Evolutionary conservation across 148 eudicot species (phyloP), one percentile per base, ranked within the genome.

Genomic region (Vaccinium macrocarpon): DNA sequence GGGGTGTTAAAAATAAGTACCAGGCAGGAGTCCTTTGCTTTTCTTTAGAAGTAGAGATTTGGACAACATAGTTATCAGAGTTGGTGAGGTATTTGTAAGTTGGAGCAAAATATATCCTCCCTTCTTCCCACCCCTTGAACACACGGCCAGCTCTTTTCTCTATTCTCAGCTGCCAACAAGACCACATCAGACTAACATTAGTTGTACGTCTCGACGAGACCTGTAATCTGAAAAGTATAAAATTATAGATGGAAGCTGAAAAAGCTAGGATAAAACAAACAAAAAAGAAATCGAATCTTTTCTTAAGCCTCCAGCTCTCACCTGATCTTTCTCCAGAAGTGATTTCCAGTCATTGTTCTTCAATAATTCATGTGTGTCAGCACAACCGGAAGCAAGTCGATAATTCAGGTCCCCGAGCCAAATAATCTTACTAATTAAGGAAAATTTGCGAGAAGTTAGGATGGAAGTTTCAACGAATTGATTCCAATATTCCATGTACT

Each of bases 401-500:
- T 93, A 93, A 78, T 93, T 93, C 73, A 93, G 76, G 84, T 93
- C 96, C 16, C 96, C 96, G 4, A 93, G 92, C 96, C 96, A 93
- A 82, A 93, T 90, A 66, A 93, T 76, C 84, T 90, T 90, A 73
- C 95, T 93, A 55, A 6, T 62, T 2, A 10, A 70, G 32, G 11
- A 32, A 18, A 74, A 84, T 12, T 18, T 29, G 14, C 25, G 4
- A 57, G 8, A 19, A n/a, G 27, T 56, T 27, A 35, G 32, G n/a
- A 78, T 64, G 32, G 12, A 53, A 53, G 14, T 53, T 53, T 53
- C 57, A 10, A 53, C 6, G 6, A 42, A 42, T 35, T 35, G 38
- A 35, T 35, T 35, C 0, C n/a, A n/a, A n/a, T n/a, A n/a, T n/a
- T n/a, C n/a, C n/a, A n/a, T n/a, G 15, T 61, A 27, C 18, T 27